Evolutionary conservation across 495 filamentous ascomycete species (phyloP), one percentile per base, ranked within the genome.

Genomic region (Elaphomyces granulatus): DNA sequence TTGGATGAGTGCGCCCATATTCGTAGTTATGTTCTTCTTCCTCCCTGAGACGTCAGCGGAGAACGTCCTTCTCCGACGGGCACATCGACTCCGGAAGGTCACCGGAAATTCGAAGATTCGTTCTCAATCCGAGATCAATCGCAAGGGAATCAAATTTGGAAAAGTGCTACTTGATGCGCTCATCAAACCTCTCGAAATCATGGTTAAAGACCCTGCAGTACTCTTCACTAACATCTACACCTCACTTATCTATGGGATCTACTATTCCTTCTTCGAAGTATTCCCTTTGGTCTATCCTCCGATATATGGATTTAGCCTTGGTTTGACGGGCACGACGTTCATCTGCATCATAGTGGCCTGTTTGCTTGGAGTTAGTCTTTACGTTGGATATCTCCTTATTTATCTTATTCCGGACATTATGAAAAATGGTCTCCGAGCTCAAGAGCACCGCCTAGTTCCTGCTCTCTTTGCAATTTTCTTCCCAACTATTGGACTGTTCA

Each of bases 261-360:
- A 71, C 7, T 76, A 73, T 46, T 61, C 68, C 47, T 76, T 62
- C 60, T 74, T 76, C 54, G 72, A 76, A 45, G 64, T 63, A 3
- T 76, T 73, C 50, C 70, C 69, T 1, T 59, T 72, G 16, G 63
- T 73, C 38, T 76, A 71, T 46, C 20, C 48, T 30, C 55, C 55
- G 2, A 64, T 67, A 10, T 70, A 70, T 49, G 50, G 53, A 42
- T 73, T 75, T 52, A 59, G 59, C 30, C 46, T 64, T 0, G 64
- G 64, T 3, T 16, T 63, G 45, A 53, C 52, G 43, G 68, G 71
- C 1, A 54, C 72, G 1, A 64, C 67, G 4, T 75, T 69, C 49
- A 46, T 75, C 3, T 66, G 66, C 18, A 64, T 73, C 38, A 49
- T 74, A 4, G 42, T 72, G 8, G 60, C 64, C 1, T 46, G 50